Evolutionary conservation across 805 yeast genomes (phyloP).

Genomic region (Candida piceae): DNA sequence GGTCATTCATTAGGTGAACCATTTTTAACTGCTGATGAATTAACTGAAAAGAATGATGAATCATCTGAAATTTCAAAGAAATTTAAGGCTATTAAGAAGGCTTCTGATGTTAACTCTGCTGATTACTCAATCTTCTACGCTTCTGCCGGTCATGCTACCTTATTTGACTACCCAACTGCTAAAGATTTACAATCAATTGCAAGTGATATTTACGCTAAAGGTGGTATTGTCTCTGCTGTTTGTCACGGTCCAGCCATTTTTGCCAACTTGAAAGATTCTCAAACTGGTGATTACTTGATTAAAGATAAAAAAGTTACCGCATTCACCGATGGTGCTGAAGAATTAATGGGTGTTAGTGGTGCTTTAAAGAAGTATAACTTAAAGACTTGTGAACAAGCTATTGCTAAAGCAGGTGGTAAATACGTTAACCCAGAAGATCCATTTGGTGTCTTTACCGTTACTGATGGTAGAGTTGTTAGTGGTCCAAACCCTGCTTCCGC

Average conservation of each 20-base stretch:
- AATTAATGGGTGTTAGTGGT: slow-evolving; percentile 22
- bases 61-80: slow-evolving; percentile 35
- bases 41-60: slow-evolving; percentile 33
- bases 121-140: slow-evolving; percentile 53
- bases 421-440: slow-evolving; percentile 45
- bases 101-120: slow-evolving; percentile 42
- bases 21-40: slow-evolving; percentile 42
- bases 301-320: slow-evolving; percentile 57
- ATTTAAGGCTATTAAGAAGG: slow-evolving; percentile 38
- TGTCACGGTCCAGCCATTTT: slow-evolving; percentile 67
- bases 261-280: slow-evolving; percentile 38
- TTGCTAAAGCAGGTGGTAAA: slow-evolving; percentile 37
- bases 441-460: slow-evolving; percentile 45
- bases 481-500: slow-evolving; percentile 52
- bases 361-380: slow-evolving; percentile 26
- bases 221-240: slow-evolving; percentile 58
- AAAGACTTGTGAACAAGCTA: slow-evolving; percentile 34
- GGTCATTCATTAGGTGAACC: slow-evolving; percentile 44
- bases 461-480: slow-evolving; percentile 57
- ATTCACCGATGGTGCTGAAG: slow-evolving; percentile 54
- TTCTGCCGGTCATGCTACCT: slow-evolving; percentile 63
- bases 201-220: slow-evolving; percentile 39
- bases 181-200: slow-evolving; percentile 41
- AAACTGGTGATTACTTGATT: slow-evolving; percentile 39
- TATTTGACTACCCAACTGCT: slow-evolving; percentile 45